These are phyloP conservation scores for Thozetella sp. DNA, from an alignment of 495 filamentous ascomycete genomes.

Conservation along the genomic window DNA sequence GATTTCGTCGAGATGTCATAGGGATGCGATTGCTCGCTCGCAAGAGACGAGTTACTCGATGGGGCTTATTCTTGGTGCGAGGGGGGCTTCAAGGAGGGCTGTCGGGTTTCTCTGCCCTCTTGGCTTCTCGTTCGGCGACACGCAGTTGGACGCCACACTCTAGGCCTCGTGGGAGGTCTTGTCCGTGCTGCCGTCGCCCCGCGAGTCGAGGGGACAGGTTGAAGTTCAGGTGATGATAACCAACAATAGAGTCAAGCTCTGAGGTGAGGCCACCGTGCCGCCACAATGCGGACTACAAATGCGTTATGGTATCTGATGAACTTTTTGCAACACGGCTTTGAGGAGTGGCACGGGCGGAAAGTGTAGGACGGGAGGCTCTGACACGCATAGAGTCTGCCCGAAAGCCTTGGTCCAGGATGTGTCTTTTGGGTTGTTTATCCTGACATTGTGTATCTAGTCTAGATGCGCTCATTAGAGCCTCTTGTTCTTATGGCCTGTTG, in stretches of 20 bases:
- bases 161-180: conserved; percentile 46
- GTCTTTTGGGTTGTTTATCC: conserved; percentile 6
- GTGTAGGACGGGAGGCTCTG: too few relatives aligned
- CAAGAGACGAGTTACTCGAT: conserved; percentile 86
- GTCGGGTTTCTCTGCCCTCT: conserved; percentile 34
- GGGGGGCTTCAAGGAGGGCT: conserved; percentile 55
- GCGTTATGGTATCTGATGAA: conserved; percentile 94
- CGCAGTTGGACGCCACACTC: conserved; percentile 37
- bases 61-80: conserved; percentile 99
- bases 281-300: conserved; percentile 66
- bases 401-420: conserved; percentile 12
- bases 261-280: conserved; percentile 64
- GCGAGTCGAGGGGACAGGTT: conserved; percentile 61
- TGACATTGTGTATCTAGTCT: conserved; percentile 7
- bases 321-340: conserved; percentile 17
- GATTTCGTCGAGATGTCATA: conserved; percentile 90
- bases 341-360: too few relatives aligned
- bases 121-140: conserved; percentile 30
- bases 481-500: conserved; percentile 11
- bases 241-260: conserved; percentile 99
- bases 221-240: conserved; percentile 90
- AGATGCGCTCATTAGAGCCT: conserved; percentile 4
- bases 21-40: conserved; percentile 94
- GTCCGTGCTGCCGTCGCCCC: conserved; percentile 42
- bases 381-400: too few relatives aligned